phyloP scores from a whole-genome alignment of 306 rosid species.

The Rosa chinensis region DNA sequence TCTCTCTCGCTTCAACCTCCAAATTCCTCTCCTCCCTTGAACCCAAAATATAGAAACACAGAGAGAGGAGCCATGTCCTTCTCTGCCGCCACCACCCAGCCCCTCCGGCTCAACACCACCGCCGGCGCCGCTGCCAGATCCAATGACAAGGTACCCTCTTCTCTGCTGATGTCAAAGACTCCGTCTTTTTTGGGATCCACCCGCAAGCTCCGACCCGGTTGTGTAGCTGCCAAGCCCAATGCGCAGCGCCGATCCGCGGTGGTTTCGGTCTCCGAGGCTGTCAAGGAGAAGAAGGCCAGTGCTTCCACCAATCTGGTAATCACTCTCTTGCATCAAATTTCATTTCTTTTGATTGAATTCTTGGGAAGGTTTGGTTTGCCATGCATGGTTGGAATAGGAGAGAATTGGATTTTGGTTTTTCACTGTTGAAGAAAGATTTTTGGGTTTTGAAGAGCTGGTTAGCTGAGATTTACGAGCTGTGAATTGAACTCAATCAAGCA shows the following conservation, averaged over 20 bases:
- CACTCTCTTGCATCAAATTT: not conserved
- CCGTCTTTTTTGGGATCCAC: constrained; percentile 74
- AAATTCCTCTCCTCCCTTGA: not conserved
- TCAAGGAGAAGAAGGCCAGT: constrained; percentile 51
- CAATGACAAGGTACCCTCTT: constrained; percentile 41
- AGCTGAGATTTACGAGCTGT: constrained; percentile 8
- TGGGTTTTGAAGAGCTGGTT: not conserved
- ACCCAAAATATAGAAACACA: not conserved
- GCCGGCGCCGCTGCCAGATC: constrained; percentile 59
- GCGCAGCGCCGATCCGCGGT: constrained; percentile 49
- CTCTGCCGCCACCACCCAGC: constrained; percentile 62
- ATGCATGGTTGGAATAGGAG: constrained; percentile 3
- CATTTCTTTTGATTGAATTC: constrained; percentile 7
- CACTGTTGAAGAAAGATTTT: not conserved
- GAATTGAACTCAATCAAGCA: too few relatives aligned
- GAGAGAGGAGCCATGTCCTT: constrained; percentile 51
- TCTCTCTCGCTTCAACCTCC: not conserved
- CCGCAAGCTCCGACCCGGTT: constrained; percentile 47
- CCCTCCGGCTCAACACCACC: constrained; percentile 51
- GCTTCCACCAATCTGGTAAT: constrained; percentile 64
- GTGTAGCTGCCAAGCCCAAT: constrained; percentile 25
- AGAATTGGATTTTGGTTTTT: not conserved
- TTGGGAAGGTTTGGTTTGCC: not conserved
- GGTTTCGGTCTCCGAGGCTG: constrained; percentile 62
- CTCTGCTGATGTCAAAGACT: constrained; percentile 28